Evolutionary conservation across 2,329 filamentous ascomycete species (phyloP).

Genomic region (Pseudocercospora crystallina): DNA sequence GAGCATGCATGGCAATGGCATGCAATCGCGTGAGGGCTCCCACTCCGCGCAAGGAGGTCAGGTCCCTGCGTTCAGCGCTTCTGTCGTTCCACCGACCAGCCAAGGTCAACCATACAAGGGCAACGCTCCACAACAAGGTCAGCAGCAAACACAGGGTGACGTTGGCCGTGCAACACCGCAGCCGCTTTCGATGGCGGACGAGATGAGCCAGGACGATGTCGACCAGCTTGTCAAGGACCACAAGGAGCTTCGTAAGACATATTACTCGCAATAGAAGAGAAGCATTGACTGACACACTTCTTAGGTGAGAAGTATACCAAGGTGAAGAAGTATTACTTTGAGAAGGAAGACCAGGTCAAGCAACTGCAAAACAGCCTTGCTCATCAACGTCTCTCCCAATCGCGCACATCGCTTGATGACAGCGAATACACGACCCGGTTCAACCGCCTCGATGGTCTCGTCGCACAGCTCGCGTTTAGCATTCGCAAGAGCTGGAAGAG

Average conservation of each 20-base stretch:
- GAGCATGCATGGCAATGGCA: conserved; percentile 34
- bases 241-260: conserved; percentile 49
- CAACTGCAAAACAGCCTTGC: conserved; percentile 96
- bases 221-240: conserved; percentile 50
- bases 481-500: conserved; percentile 91
- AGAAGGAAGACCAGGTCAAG: conserved; percentile 85
- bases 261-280: background rate
- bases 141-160: conserved; percentile 26
- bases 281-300: conserved; percentile 19
- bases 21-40: conserved; percentile 29
- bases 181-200: conserved; percentile 37
- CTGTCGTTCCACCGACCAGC: conserved; percentile 45
- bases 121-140: conserved; percentile 23
- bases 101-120: conserved; percentile 45
- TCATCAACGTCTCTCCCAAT: conserved; percentile 91
- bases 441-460: conserved; percentile 85
- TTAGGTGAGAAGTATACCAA: conserved; percentile 94
- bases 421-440: conserved; percentile 90
- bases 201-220: conserved; percentile 51
- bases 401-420: conserved; percentile 90
- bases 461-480: conserved; percentile 92
- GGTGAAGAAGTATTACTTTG: conserved; percentile 96
- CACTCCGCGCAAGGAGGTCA: conserved; percentile 20
- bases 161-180: conserved; percentile 43
- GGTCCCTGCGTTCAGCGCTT: conserved; percentile 45